phyloP scores from a whole-genome alignment of 169 alveolate species.

The Plasmodium coatneyi region DNA sequence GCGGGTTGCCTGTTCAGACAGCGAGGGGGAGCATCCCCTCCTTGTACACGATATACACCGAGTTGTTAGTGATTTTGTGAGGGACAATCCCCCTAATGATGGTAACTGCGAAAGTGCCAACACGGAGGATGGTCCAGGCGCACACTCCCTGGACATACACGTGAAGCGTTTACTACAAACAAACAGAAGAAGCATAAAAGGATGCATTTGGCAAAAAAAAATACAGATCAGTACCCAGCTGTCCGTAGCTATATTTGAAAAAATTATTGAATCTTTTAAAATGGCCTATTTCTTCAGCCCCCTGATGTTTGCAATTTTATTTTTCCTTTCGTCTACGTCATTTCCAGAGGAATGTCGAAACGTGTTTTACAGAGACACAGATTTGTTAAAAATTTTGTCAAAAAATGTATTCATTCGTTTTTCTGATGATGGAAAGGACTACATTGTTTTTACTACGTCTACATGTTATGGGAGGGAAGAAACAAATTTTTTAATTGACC shows the following conservation, averaged over 20 bases:
- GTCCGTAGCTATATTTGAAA: background rate
- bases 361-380: conserved; percentile 18
- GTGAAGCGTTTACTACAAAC: background rate
- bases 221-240: conserved; percentile 1
- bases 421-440: conserved; percentile 15
- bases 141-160: background rate
- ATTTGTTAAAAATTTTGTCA: conserved; percentile 35
- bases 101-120: background rate
- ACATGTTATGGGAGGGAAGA: conserved; percentile 22
- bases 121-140: background rate
- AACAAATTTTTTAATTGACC: conserved; percentile 21
- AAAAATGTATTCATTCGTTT: conserved; percentile 46
- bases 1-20: background rate
- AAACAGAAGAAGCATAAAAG: conserved; percentile 18
- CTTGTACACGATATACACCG: background rate
- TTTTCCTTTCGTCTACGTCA: conserved; percentile 44
- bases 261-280: conserved; percentile 57
- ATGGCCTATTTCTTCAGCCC: conserved; percentile 44
- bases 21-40: background rate
- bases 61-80: background rate
- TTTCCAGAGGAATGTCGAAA: conserved; percentile 37
- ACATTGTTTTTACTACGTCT: conserved; percentile 37
- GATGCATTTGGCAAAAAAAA: background rate
- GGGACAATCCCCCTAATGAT: background rate
- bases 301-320: conserved; percentile 37